These are phyloP conservation scores for Ogataea pini DNA, from an alignment of 805 yeast genomes.

Conservation along the genomic window DNA sequence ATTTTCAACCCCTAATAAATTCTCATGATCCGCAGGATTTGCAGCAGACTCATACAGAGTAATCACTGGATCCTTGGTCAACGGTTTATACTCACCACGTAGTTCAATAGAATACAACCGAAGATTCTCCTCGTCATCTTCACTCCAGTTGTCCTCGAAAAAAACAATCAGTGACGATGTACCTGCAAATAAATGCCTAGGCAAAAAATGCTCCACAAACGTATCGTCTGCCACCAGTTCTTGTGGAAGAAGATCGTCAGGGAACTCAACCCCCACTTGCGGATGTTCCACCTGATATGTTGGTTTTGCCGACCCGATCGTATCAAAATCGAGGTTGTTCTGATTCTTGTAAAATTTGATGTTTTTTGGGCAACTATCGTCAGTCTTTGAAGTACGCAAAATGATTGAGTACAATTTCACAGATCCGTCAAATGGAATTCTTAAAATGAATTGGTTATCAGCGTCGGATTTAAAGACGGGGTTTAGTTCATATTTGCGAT, in stretches of 20 bases:
- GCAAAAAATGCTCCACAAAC: constrained; percentile 80
- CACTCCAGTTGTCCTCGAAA: constrained; percentile 65
- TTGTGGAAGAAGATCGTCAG: constrained; percentile 20
- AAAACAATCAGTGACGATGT: constrained; percentile 67
- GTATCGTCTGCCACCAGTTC: constrained; percentile 45
- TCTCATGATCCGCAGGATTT: constrained; percentile 84
- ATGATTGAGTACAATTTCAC: constrained; percentile 76
- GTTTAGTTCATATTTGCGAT: constrained; percentile 48
- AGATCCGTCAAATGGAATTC: constrained; percentile 70
- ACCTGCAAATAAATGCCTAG: constrained; percentile 72
- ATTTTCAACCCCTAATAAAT: constrained; percentile 28
- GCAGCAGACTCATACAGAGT: constrained; percentile 89
- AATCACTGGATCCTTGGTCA: constrained; percentile 67
- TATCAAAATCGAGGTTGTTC: constrained; percentile 70
- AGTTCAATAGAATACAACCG: constrained; percentile 71
- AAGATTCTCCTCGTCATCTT: constrained; percentile 58
- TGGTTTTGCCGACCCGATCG: constrained; percentile 49
- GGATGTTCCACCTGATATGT: constrained; percentile 64
- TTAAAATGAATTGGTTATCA: constrained; percentile 76
- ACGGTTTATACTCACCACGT: constrained; percentile 65
- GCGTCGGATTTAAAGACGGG: constrained; percentile 60
- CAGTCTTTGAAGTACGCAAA: constrained; percentile 61
- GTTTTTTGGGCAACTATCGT: constrained; percentile 62
- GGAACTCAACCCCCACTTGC: constrained; percentile 50
- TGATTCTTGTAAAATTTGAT: constrained; percentile 75